Evolutionary conservation across 2,329 filamentous ascomycete genomes (phyloP).

Genomic region (Dactylella cylindrospora): DNA sequence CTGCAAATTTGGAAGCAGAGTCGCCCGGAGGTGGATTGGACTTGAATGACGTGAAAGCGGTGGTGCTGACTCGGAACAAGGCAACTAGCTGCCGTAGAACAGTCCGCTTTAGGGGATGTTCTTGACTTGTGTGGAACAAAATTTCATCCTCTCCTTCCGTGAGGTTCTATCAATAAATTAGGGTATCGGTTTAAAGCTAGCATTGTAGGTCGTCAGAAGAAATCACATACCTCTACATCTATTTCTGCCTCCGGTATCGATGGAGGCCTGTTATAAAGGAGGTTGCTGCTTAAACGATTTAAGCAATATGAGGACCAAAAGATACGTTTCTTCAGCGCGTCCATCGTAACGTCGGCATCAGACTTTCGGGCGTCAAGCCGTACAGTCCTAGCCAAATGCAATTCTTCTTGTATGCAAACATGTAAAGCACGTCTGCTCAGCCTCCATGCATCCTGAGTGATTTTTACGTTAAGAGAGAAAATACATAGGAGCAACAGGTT

Average conservation of each 20-base stretch:
- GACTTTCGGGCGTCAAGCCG: background rate
- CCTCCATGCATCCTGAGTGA: slow-evolving; percentile 34
- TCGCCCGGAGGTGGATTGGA: slow-evolving; percentile 17
- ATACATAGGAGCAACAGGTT: slow-evolving; percentile 21
- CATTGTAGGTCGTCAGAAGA: too few relatives aligned
- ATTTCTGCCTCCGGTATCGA: slow-evolving; percentile 41
- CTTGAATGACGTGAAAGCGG: slow-evolving; percentile 33
- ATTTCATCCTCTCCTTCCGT: too few relatives aligned
- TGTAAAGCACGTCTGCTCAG: slow-evolving; percentile 34
- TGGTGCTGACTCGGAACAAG: slow-evolving; percentile 17
- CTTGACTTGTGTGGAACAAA: too few relatives aligned
- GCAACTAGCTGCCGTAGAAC: slow-evolving; percentile 8
- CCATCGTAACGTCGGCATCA: background rate
- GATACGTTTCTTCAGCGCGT: slow-evolving; percentile 6
- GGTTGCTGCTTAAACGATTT: slow-evolving; percentile 29
- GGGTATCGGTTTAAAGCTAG: too few relatives aligned
- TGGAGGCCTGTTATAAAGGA: slow-evolving; percentile 31
- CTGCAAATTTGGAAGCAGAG: background rate
- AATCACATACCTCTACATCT: slow-evolving; percentile 21
- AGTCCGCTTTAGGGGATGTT: too few relatives aligned
- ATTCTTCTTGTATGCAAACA: slow-evolving; percentile 29
- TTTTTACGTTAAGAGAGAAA: slow-evolving; percentile 26
- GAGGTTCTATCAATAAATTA: too few relatives aligned
- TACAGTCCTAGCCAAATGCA: slow-evolving; percentile 12
- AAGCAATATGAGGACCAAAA: slow-evolving; percentile 36